phyloP scores from a whole-genome alignment of 176 grass and related monocot species.

The Coix lacrymajobi region DNA sequence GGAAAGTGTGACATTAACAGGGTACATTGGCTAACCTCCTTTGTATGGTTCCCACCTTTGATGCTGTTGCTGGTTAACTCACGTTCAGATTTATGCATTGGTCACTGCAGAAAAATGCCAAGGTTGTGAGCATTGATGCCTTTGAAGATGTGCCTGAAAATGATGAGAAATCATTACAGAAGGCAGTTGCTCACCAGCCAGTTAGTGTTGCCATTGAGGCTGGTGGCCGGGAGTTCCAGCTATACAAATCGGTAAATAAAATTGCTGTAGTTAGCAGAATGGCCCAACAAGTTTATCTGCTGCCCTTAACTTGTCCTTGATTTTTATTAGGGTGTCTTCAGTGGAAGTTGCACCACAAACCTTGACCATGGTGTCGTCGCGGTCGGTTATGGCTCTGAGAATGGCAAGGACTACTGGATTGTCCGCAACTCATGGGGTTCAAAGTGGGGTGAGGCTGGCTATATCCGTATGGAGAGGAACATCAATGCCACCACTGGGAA shows the following conservation, averaged over 20 bases:
- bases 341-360: slow-evolving; percentile 53
- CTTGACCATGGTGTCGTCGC: slow-evolving; percentile 80
- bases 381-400: slow-evolving; percentile 76
- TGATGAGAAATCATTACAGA: slow-evolving; percentile 72
- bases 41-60: neutral
- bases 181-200: slow-evolving; percentile 85
- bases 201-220: slow-evolving; percentile 91
- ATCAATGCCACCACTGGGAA: slow-evolving; percentile 46
- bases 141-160: slow-evolving; percentile 82
- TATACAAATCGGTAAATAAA: slow-evolving; percentile 64
- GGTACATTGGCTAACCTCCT: slow-evolving; percentile 29
- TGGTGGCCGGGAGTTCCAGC: slow-evolving; percentile 66
- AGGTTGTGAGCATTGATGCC: slow-evolving; percentile 77
- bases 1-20: slow-evolving; percentile 58
- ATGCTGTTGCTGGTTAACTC: neutral
- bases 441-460: slow-evolving; percentile 78
- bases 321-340: slow-evolving; percentile 70
- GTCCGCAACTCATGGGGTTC: slow-evolving; percentile 92
- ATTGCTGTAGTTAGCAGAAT: neutral
- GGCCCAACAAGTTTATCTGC: neutral
- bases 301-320: neutral
- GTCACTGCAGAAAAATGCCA: slow-evolving; percentile 56
- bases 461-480: slow-evolving; percentile 79
- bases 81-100: neutral
- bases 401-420: slow-evolving; percentile 83